Conservation (phyloP, 2,329 filamentous ascomycete genomes). For the Spiromastix sp. region DNA sequence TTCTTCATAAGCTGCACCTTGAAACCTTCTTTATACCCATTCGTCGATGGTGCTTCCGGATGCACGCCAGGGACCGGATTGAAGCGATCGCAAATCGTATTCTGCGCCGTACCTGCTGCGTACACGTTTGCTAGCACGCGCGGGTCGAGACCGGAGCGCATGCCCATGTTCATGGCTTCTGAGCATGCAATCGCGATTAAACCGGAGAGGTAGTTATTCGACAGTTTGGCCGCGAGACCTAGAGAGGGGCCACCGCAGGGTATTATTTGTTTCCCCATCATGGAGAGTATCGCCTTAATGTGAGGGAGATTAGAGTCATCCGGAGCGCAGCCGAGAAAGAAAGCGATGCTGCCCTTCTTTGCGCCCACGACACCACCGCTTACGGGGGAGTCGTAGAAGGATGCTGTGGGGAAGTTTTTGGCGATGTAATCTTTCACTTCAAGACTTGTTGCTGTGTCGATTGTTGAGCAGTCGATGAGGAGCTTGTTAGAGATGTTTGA, state of each 20-base stretch:
- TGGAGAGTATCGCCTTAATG: slow-evolving; percentile 34
- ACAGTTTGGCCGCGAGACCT: slow-evolving; percentile 49
- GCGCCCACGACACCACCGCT: slow-evolving; percentile 45
- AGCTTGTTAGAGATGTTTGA: slow-evolving; percentile 35
- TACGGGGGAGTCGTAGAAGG: slow-evolving; percentile 45
- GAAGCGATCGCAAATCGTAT: slow-evolving; percentile 41
- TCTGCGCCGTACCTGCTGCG: slow-evolving; percentile 42
- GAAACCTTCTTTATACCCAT: slow-evolving; percentile 46
- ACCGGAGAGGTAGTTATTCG: slow-evolving; percentile 52
- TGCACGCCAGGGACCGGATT: slow-evolving; percentile 42
- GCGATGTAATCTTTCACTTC: slow-evolving; percentile 32
- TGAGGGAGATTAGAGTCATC: slow-evolving; percentile 33
- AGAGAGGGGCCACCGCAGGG: slow-evolving; percentile 46
- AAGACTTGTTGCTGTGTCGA: slow-evolving; percentile 43
- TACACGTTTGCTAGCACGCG: slow-evolving; percentile 43
- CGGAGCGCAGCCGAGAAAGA: slow-evolving; percentile 41
- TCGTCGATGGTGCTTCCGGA: slow-evolving; percentile 37
- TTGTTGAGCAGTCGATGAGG: slow-evolving; percentile 46
- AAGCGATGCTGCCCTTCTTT: slow-evolving; percentile 40
- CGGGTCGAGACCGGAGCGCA: slow-evolving; percentile 47
- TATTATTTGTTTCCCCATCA: slow-evolving; percentile 46
- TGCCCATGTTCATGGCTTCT: slow-evolving; percentile 52
- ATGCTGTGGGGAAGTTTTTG: slow-evolving; percentile 28
- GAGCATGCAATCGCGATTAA: slow-evolving; percentile 48
- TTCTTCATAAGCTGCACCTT: slow-evolving; percentile 51